Conservation (phyloP, 257 asterid species). For the Verbascum thapsus region DNA sequence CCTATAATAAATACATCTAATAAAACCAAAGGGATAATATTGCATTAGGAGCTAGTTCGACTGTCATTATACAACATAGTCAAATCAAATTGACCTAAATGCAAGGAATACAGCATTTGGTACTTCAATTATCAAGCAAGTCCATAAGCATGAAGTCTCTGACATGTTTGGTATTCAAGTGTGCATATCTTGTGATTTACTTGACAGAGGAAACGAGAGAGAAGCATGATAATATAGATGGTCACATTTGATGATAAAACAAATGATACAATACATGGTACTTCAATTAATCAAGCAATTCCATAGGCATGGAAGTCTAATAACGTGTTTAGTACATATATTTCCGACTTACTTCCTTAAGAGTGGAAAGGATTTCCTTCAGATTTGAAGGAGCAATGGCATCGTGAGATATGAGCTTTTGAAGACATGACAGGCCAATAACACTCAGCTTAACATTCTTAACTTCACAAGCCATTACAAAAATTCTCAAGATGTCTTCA, state of each 20-base stretch:
- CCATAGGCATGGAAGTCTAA: not conserved
- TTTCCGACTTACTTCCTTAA: slow-evolving; percentile 76
- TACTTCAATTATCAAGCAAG: slow-evolving; percentile 16
- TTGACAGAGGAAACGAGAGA: slow-evolving; percentile 64
- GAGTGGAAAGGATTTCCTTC: slow-evolving; percentile 73
- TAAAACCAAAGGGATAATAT: not conserved
- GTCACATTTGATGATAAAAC: slow-evolving; percentile 16
- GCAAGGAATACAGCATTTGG: not conserved
- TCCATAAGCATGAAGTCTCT: slow-evolving; percentile 11
- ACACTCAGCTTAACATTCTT: slow-evolving; percentile 82
- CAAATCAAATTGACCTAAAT: slow-evolving; percentile 8
- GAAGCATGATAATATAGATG: not conserved
- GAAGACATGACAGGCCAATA: slow-evolving; percentile 87
- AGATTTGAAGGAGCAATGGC: slow-evolving; percentile 91
- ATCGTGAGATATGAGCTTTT: slow-evolving; percentile 88
- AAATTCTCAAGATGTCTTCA: slow-evolving; percentile 82
- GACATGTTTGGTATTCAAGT: slow-evolving; percentile 11
- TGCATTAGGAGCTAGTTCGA: not conserved
- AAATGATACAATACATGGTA: not conserved
- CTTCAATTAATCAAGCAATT: not conserved
- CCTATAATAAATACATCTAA: not conserved
- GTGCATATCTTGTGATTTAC: slow-evolving; percentile 50
- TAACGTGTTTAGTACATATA: not conserved
- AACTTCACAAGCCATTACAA: slow-evolving; percentile 97
- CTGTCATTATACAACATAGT: slow-evolving; percentile 3